phyloP scores from a whole-genome alignment of 2,329 filamentous ascomycete genomes.

The Arthrinium puccinioides region DNA sequence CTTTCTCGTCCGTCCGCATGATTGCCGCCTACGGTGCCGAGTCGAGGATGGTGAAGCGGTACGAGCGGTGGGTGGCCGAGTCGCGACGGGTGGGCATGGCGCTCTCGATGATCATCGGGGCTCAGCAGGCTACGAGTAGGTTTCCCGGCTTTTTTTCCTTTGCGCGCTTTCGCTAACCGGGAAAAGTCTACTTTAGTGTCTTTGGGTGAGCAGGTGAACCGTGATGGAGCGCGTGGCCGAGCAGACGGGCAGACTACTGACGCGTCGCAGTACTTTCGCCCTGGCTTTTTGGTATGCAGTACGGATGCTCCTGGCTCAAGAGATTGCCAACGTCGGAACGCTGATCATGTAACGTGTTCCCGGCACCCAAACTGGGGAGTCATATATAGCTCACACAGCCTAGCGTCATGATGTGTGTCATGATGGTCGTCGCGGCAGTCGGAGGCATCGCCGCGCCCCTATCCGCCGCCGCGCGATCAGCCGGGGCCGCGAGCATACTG shows the following conservation, averaged over 20 bases:
- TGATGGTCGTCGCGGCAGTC: not conserved
- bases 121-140: constrained; percentile 22
- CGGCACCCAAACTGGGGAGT: not conserved
- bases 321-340: constrained; percentile 32
- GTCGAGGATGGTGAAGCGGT: constrained; percentile 42
- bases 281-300: constrained; percentile 24
- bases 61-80: constrained; percentile 46
- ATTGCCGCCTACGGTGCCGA: constrained; percentile 57
- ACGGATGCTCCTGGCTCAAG: constrained; percentile 14
- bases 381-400: not conserved
- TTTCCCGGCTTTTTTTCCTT: not conserved
- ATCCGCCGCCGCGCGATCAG: not conserved
- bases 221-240: too few species aligned
- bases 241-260: too few species aligned
- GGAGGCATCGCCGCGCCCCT: not conserved
- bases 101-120: constrained; percentile 18
- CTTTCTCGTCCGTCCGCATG: constrained; percentile 52
- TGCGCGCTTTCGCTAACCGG: constrained; percentile 8
- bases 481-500: not conserved
- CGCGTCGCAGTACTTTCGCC: too few species aligned
- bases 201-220: constrained; percentile 19
- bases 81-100: constrained; percentile 28
- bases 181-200: constrained; percentile 21
- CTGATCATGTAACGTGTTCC: not conserved
- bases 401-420: constrained; percentile 2